Base-by-base conservation (phyloP, 2,329 filamentous ascomycete genomes). In the Triangularia setosa region DNA sequence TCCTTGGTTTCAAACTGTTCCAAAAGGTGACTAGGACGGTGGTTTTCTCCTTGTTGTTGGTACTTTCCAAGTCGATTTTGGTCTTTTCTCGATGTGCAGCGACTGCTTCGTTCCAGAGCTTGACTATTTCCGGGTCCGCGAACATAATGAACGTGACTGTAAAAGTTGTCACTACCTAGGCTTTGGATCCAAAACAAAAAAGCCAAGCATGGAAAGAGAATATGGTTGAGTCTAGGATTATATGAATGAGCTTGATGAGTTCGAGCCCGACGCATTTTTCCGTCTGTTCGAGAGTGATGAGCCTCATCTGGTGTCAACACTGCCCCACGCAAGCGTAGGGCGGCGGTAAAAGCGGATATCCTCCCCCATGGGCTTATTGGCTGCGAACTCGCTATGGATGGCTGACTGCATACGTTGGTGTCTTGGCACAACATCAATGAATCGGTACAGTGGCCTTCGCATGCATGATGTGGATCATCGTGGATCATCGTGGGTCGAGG, bases 101-200 rank as follows among this genome's bases (percentile, higher is more conserved):
- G 58, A 60, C 58, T 53, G 58, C 58, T n/a, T 60, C 58, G 35
- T 60, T 44, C 58, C 58, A 60, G 7, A 60, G 58, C 25, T 48
- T 44, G 23, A 60, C 58, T 27, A 60, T 53, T 23, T 60, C 58
- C 8, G 58, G 40, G 25, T 60, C 58, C 4, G 58, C 58, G 24
- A 60, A 60, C 35, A 53, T 28, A 9, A 12, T 11, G 18, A 12
- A 11, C n/a, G 33, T 18, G 1, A 33, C 6, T 48, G n/a, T 21
- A 6, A 21, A 18, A n/a, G n/a, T n/a, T n/a, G n/a, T n/a, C n/a
- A n/a, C n/a, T n/a, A n/a, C n/a, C n/a, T n/a, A n/a, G n/a, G n/a
- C n/a, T n/a, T n/a, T n/a, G n/a, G n/a, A n/a, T n/a, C n/a, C n/a
- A n/a, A n/a, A n/a, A n/a, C n/a, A n/a, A n/a, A n/a, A n/a, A n/a